These are phyloP conservation scores for Coelastrella sp. DNA, from an alignment of 139 green algal genomes.

Conservation along the genomic window DNA sequence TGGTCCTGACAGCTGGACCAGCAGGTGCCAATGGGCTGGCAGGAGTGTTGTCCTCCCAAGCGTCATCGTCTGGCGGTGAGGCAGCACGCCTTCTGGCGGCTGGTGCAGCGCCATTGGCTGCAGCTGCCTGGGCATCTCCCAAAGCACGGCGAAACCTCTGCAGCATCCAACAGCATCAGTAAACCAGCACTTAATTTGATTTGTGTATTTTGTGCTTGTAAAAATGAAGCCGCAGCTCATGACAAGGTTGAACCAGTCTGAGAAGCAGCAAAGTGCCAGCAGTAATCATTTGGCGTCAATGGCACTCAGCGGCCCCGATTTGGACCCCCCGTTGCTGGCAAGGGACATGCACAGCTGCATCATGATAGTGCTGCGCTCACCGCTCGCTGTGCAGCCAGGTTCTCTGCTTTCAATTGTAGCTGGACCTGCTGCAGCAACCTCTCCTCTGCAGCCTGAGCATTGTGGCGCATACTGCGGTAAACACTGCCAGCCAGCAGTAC, in stretches of 20 bases:
- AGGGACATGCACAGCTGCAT: too few relatives aligned
- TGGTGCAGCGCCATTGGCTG: not conserved
- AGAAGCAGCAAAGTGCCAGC: too few relatives aligned
- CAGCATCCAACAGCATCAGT: not conserved
- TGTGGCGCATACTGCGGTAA: conserved; percentile 11
- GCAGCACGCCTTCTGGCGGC: not conserved
- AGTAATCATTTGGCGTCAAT: too few relatives aligned
- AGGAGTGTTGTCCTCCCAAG: conserved; percentile 11
- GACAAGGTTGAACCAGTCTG: too few relatives aligned
- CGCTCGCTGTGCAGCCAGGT: conserved; percentile 26
- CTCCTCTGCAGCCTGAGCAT: conserved; percentile 30
- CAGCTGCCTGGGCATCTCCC: not conserved
- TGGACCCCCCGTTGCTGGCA: too few relatives aligned
- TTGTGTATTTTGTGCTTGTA: too few relatives aligned
- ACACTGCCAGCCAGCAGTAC: conserved; percentile 25
- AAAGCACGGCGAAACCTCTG: conserved; percentile 40
- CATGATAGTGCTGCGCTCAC: not conserved
- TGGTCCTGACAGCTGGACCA: not conserved
- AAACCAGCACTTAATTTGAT: too few relatives aligned
- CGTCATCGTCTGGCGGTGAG: conserved; percentile 5
- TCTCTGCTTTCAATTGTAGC: conserved; percentile 33
- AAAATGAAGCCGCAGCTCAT: too few relatives aligned
- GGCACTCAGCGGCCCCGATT: too few relatives aligned
- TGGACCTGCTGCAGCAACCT: conserved; percentile 27
- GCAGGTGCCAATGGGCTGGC: conserved; percentile 19